These are phyloP conservation scores for Nicotiana obtusifolia DNA, from an alignment of 257 asterid genomes.

Conservation along the genomic window DNA sequence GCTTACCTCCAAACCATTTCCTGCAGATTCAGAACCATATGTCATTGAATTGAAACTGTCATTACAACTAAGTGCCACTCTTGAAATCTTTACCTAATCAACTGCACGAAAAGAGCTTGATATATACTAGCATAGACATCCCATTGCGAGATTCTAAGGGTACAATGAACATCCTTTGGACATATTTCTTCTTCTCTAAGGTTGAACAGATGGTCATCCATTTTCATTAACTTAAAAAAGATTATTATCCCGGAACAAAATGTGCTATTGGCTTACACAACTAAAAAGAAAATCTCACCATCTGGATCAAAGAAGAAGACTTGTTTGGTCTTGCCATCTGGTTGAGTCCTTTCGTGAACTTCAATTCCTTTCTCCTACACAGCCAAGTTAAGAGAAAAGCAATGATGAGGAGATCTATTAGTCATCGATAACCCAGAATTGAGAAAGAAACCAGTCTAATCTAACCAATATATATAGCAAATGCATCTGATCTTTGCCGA, in stretches of 20 bases:
- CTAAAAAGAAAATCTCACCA: constrained; percentile 37
- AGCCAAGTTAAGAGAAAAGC: background rate
- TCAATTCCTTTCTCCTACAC: constrained; percentile 69
- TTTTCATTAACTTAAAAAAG: background rate
- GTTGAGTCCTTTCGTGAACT: constrained; percentile 43
- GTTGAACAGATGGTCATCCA: background rate
- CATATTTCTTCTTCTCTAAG: background rate
- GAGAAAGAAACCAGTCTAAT: background rate
- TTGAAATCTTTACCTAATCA: background rate
- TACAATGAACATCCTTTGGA: background rate
- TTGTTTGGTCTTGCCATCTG: constrained; percentile 72
- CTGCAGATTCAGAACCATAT: constrained; percentile 32
- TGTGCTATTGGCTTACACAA: background rate
- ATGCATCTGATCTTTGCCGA: background rate
- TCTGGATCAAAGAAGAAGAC: constrained; percentile 95
- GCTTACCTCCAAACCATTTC: constrained; percentile 81
- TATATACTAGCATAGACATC: background rate
- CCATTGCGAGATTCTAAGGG: background rate
- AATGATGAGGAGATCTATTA: background rate
- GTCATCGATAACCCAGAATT: background rate
- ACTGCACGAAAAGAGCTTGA: background rate
- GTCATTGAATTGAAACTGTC: background rate
- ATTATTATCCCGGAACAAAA: background rate
- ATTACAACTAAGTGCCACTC: background rate
- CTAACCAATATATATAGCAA: background rate